These are phyloP conservation scores for Hanseniaspora uvarum DNA, from an alignment of 1,139 yeast species.

Conservation along the genomic window DNA sequence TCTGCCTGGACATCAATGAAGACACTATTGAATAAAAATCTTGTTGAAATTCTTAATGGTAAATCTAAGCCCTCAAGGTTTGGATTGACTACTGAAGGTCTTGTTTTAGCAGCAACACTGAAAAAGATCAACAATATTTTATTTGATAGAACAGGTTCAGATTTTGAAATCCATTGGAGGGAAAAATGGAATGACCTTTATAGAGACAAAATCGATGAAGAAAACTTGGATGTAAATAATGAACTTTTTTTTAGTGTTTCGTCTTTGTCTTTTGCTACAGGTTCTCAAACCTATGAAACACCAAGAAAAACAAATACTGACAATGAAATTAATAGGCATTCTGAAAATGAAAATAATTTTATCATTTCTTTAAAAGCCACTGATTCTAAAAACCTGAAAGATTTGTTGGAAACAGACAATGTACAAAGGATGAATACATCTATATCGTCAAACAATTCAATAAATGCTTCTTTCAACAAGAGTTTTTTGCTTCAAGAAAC, in stretches of 20 bases:
- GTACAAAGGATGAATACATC: neutral
- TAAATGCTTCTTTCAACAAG: conserved; percentile 4
- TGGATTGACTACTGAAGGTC: conserved; percentile 64
- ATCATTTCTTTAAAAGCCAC: neutral
- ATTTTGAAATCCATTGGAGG: conserved; percentile 17
- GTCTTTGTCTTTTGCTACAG: neutral
- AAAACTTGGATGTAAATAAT: conserved; percentile 2
- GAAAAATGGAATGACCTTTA: conserved; percentile 11
- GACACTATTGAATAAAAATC: conserved; percentile 50
- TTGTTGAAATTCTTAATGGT: conserved; percentile 38
- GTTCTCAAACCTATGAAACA: neutral
- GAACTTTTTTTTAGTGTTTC: conserved; percentile 4
- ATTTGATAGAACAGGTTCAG: conserved; percentile 24
- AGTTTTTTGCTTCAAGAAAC: neutral
- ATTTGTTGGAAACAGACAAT: conserved; percentile 1
- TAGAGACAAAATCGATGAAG: conserved; percentile 9
- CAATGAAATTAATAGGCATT: neutral
- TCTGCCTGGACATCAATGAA: conserved; percentile 74
- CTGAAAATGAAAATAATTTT: neutral
- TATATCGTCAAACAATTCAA: conserved; percentile 1
- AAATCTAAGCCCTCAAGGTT: conserved; percentile 55
- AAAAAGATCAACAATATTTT: conserved; percentile 37
- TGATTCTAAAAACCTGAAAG: neutral
- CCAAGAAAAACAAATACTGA: neutral
- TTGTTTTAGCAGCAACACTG: conserved; percentile 49